These are phyloP conservation scores for Xerocomellus chrysenteron DNA, from an alignment of 768 basidiomycete genomes.

Conservation along the genomic window DNA sequence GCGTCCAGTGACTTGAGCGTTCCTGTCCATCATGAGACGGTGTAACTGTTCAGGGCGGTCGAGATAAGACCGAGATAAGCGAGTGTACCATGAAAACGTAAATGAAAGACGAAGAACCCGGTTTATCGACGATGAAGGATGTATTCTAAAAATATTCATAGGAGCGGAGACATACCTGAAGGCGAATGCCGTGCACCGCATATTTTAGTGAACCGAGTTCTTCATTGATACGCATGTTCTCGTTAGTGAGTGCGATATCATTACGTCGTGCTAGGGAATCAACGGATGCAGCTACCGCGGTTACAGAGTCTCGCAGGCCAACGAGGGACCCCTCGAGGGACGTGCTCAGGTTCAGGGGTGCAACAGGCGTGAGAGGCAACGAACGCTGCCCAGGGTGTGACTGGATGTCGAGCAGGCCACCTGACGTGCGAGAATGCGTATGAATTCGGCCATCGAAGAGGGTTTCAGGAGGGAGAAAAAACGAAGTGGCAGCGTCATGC, in stretches of 20 bases:
- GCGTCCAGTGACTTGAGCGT: slow-evolving; percentile 54
- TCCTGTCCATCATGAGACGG: slow-evolving; percentile 74
- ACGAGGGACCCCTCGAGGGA: slow-evolving; percentile 61
- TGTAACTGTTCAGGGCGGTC: slow-evolving; percentile 45
- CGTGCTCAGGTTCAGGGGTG: slow-evolving; percentile 62
- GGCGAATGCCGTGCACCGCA: slow-evolving; percentile 70
- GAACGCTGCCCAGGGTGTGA: slow-evolving; percentile 24
- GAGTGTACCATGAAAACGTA: slow-evolving; percentile 1
- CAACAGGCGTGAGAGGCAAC: slow-evolving; percentile 40
- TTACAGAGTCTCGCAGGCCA: slow-evolving; percentile 58
- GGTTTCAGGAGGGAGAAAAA: slow-evolving; percentile 29
- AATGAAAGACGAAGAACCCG: slow-evolving; percentile 7
- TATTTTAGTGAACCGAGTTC: slow-evolving; percentile 70
- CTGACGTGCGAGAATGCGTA: slow-evolving; percentile 14
- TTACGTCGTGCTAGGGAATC: slow-evolving; percentile 61
- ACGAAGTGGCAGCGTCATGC: slow-evolving; percentile 23
- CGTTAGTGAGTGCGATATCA: slow-evolving; percentile 68
- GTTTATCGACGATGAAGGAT: background rate
- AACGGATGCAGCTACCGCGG: slow-evolving; percentile 55
- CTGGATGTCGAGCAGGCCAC: slow-evolving; percentile 20
- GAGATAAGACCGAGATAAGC: slow-evolving; percentile 17
- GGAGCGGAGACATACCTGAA: slow-evolving; percentile 56
- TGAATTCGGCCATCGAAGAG: slow-evolving; percentile 21
- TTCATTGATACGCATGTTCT: slow-evolving; percentile 68
- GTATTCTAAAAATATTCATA: background rate